These are phyloP conservation scores for Rubroshorea leprosula DNA, from an alignment of 345 rosid genomes.

Conservation along the genomic window DNA sequence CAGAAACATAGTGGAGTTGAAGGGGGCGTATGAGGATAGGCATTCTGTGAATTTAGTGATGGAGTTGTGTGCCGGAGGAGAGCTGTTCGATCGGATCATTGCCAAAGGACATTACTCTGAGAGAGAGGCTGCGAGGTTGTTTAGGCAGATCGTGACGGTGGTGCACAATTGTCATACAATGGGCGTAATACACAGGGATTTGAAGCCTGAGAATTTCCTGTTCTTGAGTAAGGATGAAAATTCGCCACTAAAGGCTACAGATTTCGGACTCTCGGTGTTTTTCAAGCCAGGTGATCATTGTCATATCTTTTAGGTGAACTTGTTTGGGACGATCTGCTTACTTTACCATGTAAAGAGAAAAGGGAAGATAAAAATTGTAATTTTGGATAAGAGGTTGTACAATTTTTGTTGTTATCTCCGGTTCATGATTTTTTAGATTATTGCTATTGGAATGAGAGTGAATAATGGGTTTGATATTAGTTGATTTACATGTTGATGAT, in stretches of 20 bases:
- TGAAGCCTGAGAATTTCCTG: constrained; percentile 96
- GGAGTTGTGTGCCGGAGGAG: constrained; percentile 97
- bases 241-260: constrained; percentile 93
- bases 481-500: no score
- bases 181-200: constrained; percentile 95
- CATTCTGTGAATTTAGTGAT: constrained; percentile 75
- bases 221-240: constrained; percentile 56
- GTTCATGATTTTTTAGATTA: no score
- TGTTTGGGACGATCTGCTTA: no score
- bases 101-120: constrained; percentile 91
- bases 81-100: constrained; percentile 89
- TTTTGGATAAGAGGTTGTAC: no score
- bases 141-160: constrained; percentile 84
- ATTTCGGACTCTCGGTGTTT: constrained; percentile 89
- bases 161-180: constrained; percentile 88
- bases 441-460: no score
- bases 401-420: no score
- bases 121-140: constrained; percentile 78
- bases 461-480: no score
- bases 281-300: constrained; percentile 76
- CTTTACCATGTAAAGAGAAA: no score
- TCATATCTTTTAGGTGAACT: no score
- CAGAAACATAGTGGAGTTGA: constrained; percentile 92
- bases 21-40: constrained; percentile 83
- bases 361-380: background rate